Base-by-base conservation (phyloP, 2,329 filamentous ascomycete genomes). In the Fusarium sp. region DNA sequence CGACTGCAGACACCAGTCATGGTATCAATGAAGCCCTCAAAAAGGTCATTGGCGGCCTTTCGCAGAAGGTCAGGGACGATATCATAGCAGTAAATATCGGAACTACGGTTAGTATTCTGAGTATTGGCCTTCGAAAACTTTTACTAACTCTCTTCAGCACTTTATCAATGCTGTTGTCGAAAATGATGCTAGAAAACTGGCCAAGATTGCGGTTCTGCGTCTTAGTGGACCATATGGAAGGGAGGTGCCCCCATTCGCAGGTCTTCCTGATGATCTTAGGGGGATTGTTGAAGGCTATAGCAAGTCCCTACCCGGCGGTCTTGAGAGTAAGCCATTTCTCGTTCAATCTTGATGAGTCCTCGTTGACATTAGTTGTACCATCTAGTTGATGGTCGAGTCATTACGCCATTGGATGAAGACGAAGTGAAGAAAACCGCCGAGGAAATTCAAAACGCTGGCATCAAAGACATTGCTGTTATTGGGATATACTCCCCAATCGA, bases 121-220 rank as follows among this genome's bases (percentile, higher is more conserved):
- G 6, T 1, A 11, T 2, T 8, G n/a, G 17, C 20, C 1, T 20
- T 20, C 4, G 8, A 10, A n/a, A 33, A 20, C 17, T 20, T 20
- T 31, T 12, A 53, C 2, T 29, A n/a, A 58, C 1, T 20, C 1
- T 12, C 9, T 35, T 16, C 6, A 68, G 66, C 84, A 86, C 71
- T 86, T 86, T 67, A 82, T 86, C 72, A 86, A 86, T 73, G 84
- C 85, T 0, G 79, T 86, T 9, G 79, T 86, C 8, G 83, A 86
- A 69, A 81, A 81, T 12, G 84, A 86, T 77, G 77, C 79, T 3
- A 71, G 79, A 38, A 79, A 83, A 8, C 79, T 87, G 8, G 80
- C 78, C 33, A 81, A 80, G 12, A 83, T 87, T 4, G 85, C 84
- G 16, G 83, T 86, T 6, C 66, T 86, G 9, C 77, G 85, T 85